Conservation (phyloP, 352 stramenopile species). For the Phytopythium boreale region DNA sequence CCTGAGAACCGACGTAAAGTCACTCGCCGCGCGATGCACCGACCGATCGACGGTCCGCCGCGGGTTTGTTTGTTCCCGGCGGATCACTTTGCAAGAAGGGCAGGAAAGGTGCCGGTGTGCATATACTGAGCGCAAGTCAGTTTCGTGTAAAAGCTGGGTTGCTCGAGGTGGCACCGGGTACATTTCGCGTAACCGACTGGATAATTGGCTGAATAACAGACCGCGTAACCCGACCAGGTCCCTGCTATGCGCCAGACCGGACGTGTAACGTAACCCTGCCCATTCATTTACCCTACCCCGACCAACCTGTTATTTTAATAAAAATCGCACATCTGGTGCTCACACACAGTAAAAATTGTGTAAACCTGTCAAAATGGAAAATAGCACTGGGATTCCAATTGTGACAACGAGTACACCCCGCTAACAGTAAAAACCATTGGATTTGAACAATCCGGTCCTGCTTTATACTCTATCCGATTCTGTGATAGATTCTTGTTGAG, state of each 20-base stretch:
- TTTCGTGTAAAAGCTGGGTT: background rate
- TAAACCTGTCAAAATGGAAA: no score
- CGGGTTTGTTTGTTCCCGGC: background rate
- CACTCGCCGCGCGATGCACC: background rate
- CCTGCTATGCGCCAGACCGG: background rate
- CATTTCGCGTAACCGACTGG: background rate
- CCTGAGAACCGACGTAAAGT: background rate
- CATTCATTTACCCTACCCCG: background rate
- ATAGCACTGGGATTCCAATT: no score
- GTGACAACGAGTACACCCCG: no score
- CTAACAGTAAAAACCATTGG: no score
- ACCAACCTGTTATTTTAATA: no score
- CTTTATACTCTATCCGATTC: no score
- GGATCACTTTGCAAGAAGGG: background rate
- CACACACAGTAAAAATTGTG: no score
- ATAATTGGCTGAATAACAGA: background rate
- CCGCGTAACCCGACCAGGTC: background rate
- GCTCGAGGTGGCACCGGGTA: no score
- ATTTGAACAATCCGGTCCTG: no score
- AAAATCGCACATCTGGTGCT: no score
- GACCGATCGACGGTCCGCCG: background rate
- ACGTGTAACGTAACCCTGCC: background rate
- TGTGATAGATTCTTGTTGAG: no score
- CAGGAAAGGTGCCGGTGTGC: background rate
- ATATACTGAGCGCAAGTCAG: background rate